A percentile compares a stretch with the other conserved stretches of the same genome.
phyloP scores from a whole-genome alignment of 176 grass and related monocot species.

The Guadua angustifolia region DNA sequence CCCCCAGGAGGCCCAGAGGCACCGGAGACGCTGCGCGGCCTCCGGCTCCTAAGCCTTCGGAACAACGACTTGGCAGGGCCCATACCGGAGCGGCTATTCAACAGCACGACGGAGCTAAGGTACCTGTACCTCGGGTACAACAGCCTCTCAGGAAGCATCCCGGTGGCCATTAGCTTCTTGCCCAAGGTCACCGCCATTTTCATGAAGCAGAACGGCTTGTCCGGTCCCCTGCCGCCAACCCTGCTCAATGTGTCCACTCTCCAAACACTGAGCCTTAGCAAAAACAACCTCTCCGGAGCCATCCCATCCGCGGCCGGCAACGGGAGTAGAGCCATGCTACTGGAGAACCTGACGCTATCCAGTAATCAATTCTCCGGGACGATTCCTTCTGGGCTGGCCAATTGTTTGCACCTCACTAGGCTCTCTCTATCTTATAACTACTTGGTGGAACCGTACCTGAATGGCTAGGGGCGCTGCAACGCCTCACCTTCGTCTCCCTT shows the following conservation, averaged over 20 bases:
- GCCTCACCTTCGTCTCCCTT: not conserved
- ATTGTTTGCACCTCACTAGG: not conserved
- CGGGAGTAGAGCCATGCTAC: no score
- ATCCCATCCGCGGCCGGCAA: not conserved
- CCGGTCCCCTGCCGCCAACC: not conserved
- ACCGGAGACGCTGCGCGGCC: no score
- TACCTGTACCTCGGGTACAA: not conserved
- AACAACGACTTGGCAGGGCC: conserved; percentile 2
- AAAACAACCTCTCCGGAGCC: not conserved
- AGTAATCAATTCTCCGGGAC: not conserved
- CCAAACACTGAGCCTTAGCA: not conserved
- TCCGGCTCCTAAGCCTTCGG: not conserved
- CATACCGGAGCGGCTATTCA: conserved; percentile 15
- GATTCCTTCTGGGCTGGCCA: not conserved
- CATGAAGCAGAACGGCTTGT: not conserved
- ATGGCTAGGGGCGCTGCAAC: not conserved
- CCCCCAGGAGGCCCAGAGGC: not conserved
- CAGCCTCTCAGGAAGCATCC: not conserved
- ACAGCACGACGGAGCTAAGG: not conserved
- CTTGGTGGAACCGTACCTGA: not conserved
- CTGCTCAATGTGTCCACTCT: not conserved
- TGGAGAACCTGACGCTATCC: no score
- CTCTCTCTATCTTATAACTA: not conserved
- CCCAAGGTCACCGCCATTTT: no score
- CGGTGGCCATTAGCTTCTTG: not conserved